Evolutionary conservation across 1,284 basidiomycete species (phyloP).

Genomic region (Puccinia hordei): DNA sequence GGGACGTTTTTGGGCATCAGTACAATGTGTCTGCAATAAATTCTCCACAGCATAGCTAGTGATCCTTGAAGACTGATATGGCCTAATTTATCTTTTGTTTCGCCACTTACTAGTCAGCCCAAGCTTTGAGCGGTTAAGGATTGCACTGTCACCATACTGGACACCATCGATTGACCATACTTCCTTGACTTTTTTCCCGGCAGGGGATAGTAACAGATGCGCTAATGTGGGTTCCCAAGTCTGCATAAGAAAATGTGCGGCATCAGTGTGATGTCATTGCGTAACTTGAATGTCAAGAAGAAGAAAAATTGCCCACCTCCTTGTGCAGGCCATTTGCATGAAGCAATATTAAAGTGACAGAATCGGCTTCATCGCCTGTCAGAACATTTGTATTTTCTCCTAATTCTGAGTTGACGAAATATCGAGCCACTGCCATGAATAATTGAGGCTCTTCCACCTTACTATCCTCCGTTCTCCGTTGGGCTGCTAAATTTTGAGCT

Average conservation of each 20-base stretch:
- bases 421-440: slow-evolving; percentile 64
- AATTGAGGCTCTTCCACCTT: slow-evolving; percentile 66
- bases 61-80: neutral
- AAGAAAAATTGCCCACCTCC: slow-evolving; percentile 64
- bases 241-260: slow-evolving; percentile 59
- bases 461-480: slow-evolving; percentile 57
- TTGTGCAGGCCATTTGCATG: slow-evolving; percentile 83
- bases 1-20: neutral
- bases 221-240: slow-evolving; percentile 70
- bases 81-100: neutral
- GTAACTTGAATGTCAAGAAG: neutral
- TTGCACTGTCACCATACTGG: slow-evolving; percentile 73
- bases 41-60: slow-evolving; percentile 56
- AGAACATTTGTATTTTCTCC: slow-evolving; percentile 49
- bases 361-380: slow-evolving; percentile 53
- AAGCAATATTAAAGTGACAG: slow-evolving; percentile 70
- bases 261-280: neutral
- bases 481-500: slow-evolving; percentile 47
- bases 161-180: slow-evolving; percentile 77
- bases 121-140: slow-evolving; percentile 67
- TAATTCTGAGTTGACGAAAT: slow-evolving; percentile 51
- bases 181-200: slow-evolving; percentile 66
- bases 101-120: slow-evolving; percentile 54
- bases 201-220: slow-evolving; percentile 59
- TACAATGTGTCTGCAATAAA: neutral